These are phyloP conservation scores for Magnolia sinica DNA, from an alignment of 164 flowering plant species.

Conservation along the genomic window DNA sequence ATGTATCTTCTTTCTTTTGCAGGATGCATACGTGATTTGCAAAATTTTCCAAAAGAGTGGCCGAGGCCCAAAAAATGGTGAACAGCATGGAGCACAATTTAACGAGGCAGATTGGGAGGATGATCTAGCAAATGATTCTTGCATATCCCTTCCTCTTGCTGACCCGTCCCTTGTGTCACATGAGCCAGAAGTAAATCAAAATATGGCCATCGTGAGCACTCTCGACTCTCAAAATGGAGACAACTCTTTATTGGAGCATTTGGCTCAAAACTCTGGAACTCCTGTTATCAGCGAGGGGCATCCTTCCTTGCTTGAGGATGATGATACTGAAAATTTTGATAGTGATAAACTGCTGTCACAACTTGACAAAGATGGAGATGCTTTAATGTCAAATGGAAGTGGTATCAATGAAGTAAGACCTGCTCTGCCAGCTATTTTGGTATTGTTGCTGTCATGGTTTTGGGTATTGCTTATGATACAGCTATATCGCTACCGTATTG, in stretches of 20 bases:
- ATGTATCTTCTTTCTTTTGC: constrained; percentile 13
- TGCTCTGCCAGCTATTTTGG: background rate
- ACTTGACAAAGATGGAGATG: constrained; percentile 6
- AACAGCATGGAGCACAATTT: constrained; percentile 57
- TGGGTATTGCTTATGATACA: too few species aligned
- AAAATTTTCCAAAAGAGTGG: constrained; percentile 62
- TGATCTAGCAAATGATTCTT: constrained; percentile 18
- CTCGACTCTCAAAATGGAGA: background rate
- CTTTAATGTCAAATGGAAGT: background rate
- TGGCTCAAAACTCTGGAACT: constrained; percentile 12
- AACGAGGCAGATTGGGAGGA: constrained; percentile 65
- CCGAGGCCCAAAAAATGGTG: constrained; percentile 54
- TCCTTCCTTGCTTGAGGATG: constrained; percentile 1
- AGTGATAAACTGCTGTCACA: constrained; percentile 4
- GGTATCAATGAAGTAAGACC: constrained; percentile 18
- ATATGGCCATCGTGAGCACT: background rate
- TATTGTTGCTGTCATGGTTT: background rate
- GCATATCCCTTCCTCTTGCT: constrained; percentile 8
- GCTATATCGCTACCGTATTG: too few species aligned
- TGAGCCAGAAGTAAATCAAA: background rate
- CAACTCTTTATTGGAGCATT: constrained; percentile 8
- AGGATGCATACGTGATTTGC: constrained; percentile 61
- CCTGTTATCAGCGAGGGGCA: constrained; percentile 1
- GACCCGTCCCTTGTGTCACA: constrained; percentile 1
- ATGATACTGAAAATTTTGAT: constrained; percentile 5